Evolutionary conservation across 164 flowering plant genomes (phyloP).

Genomic region (Nymphaea colorata): DNA sequence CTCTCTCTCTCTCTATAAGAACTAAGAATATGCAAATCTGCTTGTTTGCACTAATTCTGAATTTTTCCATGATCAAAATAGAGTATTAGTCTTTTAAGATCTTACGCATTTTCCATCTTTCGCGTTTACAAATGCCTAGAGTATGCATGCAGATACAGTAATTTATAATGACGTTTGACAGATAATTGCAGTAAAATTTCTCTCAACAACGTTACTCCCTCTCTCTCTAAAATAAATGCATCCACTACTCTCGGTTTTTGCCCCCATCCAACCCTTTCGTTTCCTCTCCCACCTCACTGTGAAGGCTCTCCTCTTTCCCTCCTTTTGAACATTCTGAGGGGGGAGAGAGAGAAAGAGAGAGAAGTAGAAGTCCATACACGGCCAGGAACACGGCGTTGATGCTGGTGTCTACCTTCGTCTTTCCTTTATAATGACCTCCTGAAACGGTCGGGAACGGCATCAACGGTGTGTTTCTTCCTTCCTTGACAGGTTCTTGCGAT

Average conservation of each 20-base stretch:
- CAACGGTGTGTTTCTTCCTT: not conserved
- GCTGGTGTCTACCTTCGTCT: not conserved
- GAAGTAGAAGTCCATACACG: not conserved
- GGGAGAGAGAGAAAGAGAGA: not conserved
- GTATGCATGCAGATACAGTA: not conserved
- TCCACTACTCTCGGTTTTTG: constrained; percentile 20
- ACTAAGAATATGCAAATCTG: not conserved
- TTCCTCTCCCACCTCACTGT: not conserved
- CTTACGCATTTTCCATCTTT: not conserved
- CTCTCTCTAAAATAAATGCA: constrained; percentile 13
- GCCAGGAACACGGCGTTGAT: not conserved
- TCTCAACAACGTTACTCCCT: constrained; percentile 31
- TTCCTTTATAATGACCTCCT: not conserved
- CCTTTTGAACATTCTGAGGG: not conserved
- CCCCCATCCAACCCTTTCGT: constrained; percentile 8
- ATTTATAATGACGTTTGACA: not conserved
- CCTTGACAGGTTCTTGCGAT: not conserved
- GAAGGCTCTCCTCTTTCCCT: not conserved
- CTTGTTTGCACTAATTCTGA: not conserved
- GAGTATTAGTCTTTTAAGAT: not conserved
- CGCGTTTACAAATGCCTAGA: not conserved
- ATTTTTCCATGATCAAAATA: not conserved
- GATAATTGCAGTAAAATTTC: constrained; percentile 15
- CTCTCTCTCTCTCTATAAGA: not conserved
- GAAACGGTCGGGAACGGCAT: not conserved